Evolutionary conservation across 768 basidiomycete genomes (phyloP), one percentile per base, ranked within the genome.

Genomic region (Calocybe cyanea): DNA sequence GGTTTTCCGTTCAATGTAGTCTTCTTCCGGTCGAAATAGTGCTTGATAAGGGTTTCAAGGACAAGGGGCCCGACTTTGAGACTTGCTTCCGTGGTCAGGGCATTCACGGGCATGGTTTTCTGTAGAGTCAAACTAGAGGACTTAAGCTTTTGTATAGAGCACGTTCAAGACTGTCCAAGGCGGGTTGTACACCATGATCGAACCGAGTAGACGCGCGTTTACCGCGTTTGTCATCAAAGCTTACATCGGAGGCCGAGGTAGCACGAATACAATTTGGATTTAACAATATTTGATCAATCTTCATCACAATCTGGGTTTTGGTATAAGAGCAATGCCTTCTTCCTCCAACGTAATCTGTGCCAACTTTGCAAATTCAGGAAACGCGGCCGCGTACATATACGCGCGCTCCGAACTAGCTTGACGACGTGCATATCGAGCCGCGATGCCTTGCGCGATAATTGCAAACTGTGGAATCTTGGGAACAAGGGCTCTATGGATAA

Each of bases 341-440:
- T 80, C 77, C 56, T 85, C 76, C 32, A 87, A 60, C 13, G 78
- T 72, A 17, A 61, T 62, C 57, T 67, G 78, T 7, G 91, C 87
- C 30, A 91, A 57, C 17, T 65, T 63, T 23, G 89, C 91, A 38
- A 87, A 65, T 18, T 80, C 50, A 11, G 77, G 81, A 63, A 88
- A 89, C 7, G 71, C 57, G 18, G 54, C 45, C 0, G 54, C 62
- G 47, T 78, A 67, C 7, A 67, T 45, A 34, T 62, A 68, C 6
- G 92, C 92, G 34, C 71, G 68, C 62, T 92, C 91, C 0, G 92
- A 94, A 60, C 88, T 93, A 3, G 92, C 92, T 63, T 96, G 92
- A 15, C 89, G 80, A 19, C 85, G 75, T 1, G 91, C 90, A 42
- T 79, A 80, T 35, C 92, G 78, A 23, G 92, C 92, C 1, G 92